Base-by-base conservation (phyloP, 345 rosid species). In the Rhodamnia rubescens region DNA sequence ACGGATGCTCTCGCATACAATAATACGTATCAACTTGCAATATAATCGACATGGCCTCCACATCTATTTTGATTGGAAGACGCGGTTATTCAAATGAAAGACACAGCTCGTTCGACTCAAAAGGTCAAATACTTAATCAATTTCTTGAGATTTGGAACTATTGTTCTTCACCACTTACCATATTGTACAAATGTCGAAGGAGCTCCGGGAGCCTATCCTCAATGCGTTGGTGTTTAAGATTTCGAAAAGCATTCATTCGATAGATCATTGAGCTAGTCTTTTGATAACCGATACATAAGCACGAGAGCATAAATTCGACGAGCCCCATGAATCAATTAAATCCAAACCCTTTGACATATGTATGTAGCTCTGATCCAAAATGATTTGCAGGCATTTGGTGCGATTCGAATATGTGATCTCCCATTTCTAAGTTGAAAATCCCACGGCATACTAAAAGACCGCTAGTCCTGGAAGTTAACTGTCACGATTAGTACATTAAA, bases 341-440 rank as follows among this genome's bases (percentile, higher is more conserved):
- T 64, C 42, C 8, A 0, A 5, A 16, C 22, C 22, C 9, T n/a
- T n/a, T n/a, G n/a, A n/a, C n/a, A n/a, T n/a, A n/a, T n/a, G n/a
- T 36, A 16, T 32, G 40, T 1, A 21, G 42, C 13, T 69, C 10
- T 0, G 12, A 32, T 32, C 13, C 24, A 69, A 5, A 69, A 18
- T 0, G 5, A 3, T 20, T 18, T 9, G 13, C 13, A 8, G 11
- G 44, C 9, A 69, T 69, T 69, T 18, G 1, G 44, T 0, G 1
- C 5, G 21, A 18, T 18, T 16, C 0, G 78, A 69, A 69, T 42
- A 4, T 8, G 22, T 69, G 24, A 4, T 69, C 24, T 69, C 21
- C 44, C 20, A 32, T 16, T 69, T 32, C 12, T 2, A 3, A 69
- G 24, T 21, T 32, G 2, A 11, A 69, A 32, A 69, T 32, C 24